Evolutionary conservation across 164 flowering plant species (phyloP), one percentile per base, ranked within the genome.

Genomic region (Brasenia schreberi): DNA sequence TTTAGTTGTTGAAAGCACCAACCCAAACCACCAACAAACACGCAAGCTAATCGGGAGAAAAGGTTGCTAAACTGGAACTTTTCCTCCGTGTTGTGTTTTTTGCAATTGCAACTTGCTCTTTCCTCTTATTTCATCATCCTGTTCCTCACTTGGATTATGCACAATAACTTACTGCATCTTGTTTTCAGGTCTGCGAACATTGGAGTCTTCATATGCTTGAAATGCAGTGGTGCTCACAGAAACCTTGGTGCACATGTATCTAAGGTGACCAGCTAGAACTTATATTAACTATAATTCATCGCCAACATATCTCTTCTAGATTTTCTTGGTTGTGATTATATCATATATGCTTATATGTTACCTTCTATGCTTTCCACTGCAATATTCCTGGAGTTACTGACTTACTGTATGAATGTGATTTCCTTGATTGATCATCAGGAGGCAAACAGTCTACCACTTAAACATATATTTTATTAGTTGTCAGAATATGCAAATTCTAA

Each of bases 171-270:
- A 14, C 18, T 45, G 5, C 59, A 23, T 9, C 11, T 6, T 18
- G 43, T 59, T 43, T 73, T 62, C 88, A 91, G 99, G 77, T 94
- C 99, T 52, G 90, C 96, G 64, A 94, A 88, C 82, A 89, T 94
- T 77, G 99, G 99, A 75, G 96, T 94, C 17, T 89, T 94, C 68
- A 73, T 94, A 80, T 94, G 99, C 84, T 82, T 89, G 75, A 94
- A 89, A 75, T 94, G 97, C 65, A 85, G 96, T 67, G 96, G 96
- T 23, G 94, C 88, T 70, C 99, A 91, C 80, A 83, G 99, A 79
- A 89, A 90, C 75, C 95, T 91, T 70, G 96, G 96, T 16, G 82
- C 93, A 42, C 93, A 87, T 74, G 79, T 89, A 72, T 91, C 99
- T 66, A 91, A 94, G 97, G 99, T 94, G 74, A 66, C 18, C 65